These are phyloP conservation scores for Elaeis oleifera DNA, from an alignment of 202 grass and related monocot species.

Conservation along the genomic window DNA sequence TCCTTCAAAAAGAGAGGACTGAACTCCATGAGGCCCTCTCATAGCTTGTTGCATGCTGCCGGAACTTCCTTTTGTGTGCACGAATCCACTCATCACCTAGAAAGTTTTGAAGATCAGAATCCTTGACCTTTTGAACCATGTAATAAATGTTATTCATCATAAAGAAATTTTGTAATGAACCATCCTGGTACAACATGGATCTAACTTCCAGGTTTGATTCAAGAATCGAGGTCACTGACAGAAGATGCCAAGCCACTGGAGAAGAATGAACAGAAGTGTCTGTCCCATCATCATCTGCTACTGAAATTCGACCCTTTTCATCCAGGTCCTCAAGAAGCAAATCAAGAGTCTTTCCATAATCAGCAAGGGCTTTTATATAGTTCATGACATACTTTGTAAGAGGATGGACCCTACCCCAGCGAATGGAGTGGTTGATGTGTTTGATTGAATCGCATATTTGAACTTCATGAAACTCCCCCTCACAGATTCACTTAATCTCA, in stretches of 20 bases:
- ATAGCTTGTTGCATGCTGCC: constrained; percentile 53
- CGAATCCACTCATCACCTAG: constrained; percentile 89
- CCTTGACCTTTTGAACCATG: constrained; percentile 93
- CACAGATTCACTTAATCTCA: constrained; percentile 51
- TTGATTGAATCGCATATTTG: constrained; percentile 54
- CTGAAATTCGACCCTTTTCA: constrained; percentile 25
- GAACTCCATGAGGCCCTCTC: constrained; percentile 63
- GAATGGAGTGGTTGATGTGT: constrained; percentile 52
- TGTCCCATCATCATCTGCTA: constrained; percentile 26
- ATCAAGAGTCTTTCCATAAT: constrained; percentile 70
- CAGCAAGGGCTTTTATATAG: constrained; percentile 63
- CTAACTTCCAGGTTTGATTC: constrained; percentile 70
- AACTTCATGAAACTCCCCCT: constrained; percentile 52
- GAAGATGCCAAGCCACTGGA: constrained; percentile 12
- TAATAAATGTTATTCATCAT: constrained; percentile 95
- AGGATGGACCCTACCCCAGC: constrained; percentile 59
- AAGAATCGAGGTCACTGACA: constrained; percentile 39
- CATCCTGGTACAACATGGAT: constrained; percentile 53
- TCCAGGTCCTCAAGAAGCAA: constrained; percentile 53
- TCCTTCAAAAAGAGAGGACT: constrained; percentile 73
- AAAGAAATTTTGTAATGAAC: constrained; percentile 57
- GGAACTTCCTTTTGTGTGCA: constrained; percentile 55
- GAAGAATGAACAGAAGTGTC: constrained; percentile 28
- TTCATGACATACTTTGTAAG: constrained; percentile 98
- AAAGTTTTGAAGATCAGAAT: constrained; percentile 73